Evolutionary conservation across 2,329 filamentous ascomycete species (phyloP).

Genomic region (Bipolaris bicolor): DNA sequence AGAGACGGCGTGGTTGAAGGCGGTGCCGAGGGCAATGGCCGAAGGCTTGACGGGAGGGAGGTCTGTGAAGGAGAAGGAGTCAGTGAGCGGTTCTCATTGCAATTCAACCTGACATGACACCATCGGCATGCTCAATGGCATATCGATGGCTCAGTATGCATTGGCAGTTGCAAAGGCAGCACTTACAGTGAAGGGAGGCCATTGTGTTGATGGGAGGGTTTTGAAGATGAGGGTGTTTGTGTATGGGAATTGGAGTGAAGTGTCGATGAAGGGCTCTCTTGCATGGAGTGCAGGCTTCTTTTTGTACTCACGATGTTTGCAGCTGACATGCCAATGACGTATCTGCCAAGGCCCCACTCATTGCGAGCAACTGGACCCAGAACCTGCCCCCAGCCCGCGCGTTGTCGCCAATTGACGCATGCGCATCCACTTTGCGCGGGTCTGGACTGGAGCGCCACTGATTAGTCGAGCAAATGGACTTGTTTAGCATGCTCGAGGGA

Average conservation of each 20-base stretch:
- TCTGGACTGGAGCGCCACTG: conserved; percentile 24
- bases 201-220: conserved; percentile 52
- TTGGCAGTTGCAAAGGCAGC: background rate
- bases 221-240: conserved; percentile 22
- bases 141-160: background rate
- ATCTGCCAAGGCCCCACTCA: conserved; percentile 20
- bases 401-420: conserved; percentile 22
- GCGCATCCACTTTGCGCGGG: conserved; percentile 15
- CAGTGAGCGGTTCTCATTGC: background rate
- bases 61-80: conserved; percentile 52
- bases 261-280: conserved; percentile 20
- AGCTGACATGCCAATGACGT: conserved; percentile 44
- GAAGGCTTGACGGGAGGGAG: conserved; percentile 92
- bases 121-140: background rate
- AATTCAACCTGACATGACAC: background rate
- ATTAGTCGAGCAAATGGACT: background rate
- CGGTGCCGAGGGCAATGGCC: conserved; percentile 91
- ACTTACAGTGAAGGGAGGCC: conserved; percentile 66
- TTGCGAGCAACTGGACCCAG: conserved; percentile 15
- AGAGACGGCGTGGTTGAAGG: conserved; percentile 93
- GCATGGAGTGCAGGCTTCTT: conserved; percentile 40
- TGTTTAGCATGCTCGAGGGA: background rate
- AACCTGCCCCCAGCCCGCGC: conserved; percentile 27
- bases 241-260: conserved; percentile 18
- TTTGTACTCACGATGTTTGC: conserved; percentile 38